These are phyloP conservation scores for Rutstroemia sp. DNA, from an alignment of 2,329 filamentous ascomycete genomes.

Conservation along the genomic window DNA sequence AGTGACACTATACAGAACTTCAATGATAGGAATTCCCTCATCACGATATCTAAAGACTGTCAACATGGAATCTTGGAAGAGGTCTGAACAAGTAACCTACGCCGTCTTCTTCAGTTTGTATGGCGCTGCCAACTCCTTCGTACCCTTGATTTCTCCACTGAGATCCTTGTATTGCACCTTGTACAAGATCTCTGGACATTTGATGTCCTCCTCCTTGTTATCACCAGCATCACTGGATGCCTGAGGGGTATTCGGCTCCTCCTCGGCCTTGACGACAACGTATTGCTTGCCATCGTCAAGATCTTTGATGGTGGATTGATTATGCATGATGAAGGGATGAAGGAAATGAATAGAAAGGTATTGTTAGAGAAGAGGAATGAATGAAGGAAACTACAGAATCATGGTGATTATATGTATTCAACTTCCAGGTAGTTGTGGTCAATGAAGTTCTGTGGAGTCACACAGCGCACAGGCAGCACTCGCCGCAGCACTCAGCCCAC, in stretches of 20 bases:
- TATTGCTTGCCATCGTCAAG: slow-evolving; percentile 14
- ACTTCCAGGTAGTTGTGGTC: neutral
- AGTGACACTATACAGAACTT: slow-evolving; percentile 19
- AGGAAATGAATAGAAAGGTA: neutral
- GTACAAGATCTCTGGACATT: slow-evolving; percentile 19
- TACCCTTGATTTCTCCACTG: slow-evolving; percentile 18
- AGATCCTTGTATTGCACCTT: slow-evolving; percentile 21
- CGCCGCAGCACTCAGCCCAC: slow-evolving; percentile 6
- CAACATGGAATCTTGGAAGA: neutral
- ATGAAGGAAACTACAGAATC: neutral
- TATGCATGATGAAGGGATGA: slow-evolving; percentile 9
- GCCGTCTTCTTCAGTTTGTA: slow-evolving; percentile 19
- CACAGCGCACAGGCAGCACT: slow-evolving; percentile 1
- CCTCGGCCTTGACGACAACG: slow-evolving; percentile 15
- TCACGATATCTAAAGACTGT: slow-evolving; percentile 13
- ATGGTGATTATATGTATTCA: neutral
- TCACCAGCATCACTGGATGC: slow-evolving; percentile 11
- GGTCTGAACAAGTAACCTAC: neutral
- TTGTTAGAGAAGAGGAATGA: neutral
- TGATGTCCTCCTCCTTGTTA: slow-evolving; percentile 10
- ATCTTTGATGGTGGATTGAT: neutral
- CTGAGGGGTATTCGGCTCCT: slow-evolving; percentile 5
- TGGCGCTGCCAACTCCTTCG: slow-evolving; percentile 16
- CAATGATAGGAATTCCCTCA: slow-evolving; percentile 16
- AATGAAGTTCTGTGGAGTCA: neutral